Conservation (phyloP, 169 alveolate genomes). For the Plasmodium ovale region DNA sequence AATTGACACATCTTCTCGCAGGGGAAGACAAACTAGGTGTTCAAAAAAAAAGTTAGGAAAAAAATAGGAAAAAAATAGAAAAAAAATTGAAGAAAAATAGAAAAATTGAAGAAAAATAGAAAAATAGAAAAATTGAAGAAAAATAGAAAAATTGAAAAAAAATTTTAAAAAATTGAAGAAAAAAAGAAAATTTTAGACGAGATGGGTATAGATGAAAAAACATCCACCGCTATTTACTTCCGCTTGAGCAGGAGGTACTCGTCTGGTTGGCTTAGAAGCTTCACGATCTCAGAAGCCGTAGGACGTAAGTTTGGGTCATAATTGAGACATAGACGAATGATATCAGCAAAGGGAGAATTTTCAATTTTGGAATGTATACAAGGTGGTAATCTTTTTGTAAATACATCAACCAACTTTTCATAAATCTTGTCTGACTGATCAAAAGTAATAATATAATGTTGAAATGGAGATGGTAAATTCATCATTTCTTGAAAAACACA, state of each 20-base stretch:
- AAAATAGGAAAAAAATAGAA: too few relatives aligned
- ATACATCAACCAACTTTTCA: slow-evolving; percentile 83
- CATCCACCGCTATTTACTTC: background rate
- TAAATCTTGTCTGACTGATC: slow-evolving; percentile 85
- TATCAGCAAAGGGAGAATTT: slow-evolving; percentile 82
- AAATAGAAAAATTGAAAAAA: too few relatives aligned
- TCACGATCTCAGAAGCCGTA: slow-evolving; percentile 84
- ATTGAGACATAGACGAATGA: slow-evolving; percentile 83
- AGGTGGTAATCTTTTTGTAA: slow-evolving; percentile 81
- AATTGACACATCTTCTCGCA: too few relatives aligned
- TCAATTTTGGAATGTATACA: slow-evolving; percentile 79
- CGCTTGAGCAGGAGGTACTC: slow-evolving; percentile 75
- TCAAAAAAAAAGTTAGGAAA: too few relatives aligned
- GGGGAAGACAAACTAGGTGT: too few relatives aligned
- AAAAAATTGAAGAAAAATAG: too few relatives aligned
- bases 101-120: too few relatives aligned
- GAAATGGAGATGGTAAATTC: slow-evolving; percentile 87
- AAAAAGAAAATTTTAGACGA: too few relatives aligned
- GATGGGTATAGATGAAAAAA: too few relatives aligned
- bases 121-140: too few relatives aligned
- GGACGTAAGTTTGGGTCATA: slow-evolving; percentile 86
- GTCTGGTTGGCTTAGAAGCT: slow-evolving; percentile 82
- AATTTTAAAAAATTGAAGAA: too few relatives aligned
- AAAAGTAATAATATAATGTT: slow-evolving; percentile 83
- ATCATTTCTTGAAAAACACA: slow-evolving; percentile 90